Base-by-base conservation (phyloP, 768 basidiomycete species). In the Hericium alpestre region DNA sequence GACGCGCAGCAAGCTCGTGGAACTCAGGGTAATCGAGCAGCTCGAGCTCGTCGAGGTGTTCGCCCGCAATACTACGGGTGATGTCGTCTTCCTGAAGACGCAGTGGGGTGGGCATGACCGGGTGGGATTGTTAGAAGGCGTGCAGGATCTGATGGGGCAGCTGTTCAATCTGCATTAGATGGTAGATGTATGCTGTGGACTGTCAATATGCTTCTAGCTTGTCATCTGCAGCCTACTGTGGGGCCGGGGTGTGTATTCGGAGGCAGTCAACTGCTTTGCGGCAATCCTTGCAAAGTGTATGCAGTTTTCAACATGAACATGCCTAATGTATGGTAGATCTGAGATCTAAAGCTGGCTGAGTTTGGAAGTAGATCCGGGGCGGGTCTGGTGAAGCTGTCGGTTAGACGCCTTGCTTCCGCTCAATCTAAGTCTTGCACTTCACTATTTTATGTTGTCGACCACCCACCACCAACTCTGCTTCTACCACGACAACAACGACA, bases 91-190 rank as follows among this genome's bases (percentile, higher is more conserved):
- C 53, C 68, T 87, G 46, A 80, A 81, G 69, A 81, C 81, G 1
- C 61, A 72, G 25, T 74, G 73, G 59, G 87, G 87, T 7, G 73
- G 72, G 0, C 87, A 90, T 64, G 76, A 80, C 56, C 72, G 74
- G 58, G 67, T 87, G 49, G 81, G 80, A 12, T 68, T 76, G 2
- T 70, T 81, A 37, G 86, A 89, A 59, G 87, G 86, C 8, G 79
- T 87, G 20, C 84, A 89, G 60, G 86, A 87, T 66, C 70, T 79
- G 32, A 65, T 74, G 18, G 69, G 64, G 37, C 62, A 59, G 10
- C 63, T 65, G 43, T 71, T 71, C 51, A 54, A 56, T 12, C 60
- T 70, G 41, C 50, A 56, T 11, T 60, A 16, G 43, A 46, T 46
- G 43, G 22, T 46, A 15, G 16, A 46, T 12, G n/a, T 46, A n/a